Conservation (phyloP, 2,329 filamentous ascomycete genomes). For the Diaporthe helianthi region DNA sequence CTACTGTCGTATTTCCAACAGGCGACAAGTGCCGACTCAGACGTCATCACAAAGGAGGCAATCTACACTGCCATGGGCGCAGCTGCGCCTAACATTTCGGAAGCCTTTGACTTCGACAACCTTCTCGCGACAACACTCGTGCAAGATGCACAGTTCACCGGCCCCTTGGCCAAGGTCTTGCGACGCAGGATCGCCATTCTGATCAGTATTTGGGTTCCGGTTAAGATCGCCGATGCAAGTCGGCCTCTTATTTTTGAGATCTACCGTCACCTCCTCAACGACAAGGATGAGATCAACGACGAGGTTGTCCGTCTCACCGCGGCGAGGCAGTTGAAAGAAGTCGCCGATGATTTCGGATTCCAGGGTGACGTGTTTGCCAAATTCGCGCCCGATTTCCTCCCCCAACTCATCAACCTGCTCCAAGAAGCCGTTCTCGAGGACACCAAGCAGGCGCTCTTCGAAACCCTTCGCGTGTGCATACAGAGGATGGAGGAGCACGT, state of each 20-base stretch:
- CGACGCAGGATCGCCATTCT: slow-evolving; percentile 88
- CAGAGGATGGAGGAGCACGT: slow-evolving; percentile 80
- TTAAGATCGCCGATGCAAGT: slow-evolving; percentile 74
- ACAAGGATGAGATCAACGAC: slow-evolving; percentile 81
- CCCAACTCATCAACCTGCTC: slow-evolving; percentile 77
- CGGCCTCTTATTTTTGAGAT: slow-evolving; percentile 84
- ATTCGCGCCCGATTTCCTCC: slow-evolving; percentile 76
- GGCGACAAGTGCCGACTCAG: slow-evolving; percentile 69
- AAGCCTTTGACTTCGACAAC: slow-evolving; percentile 81
- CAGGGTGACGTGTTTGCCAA: slow-evolving; percentile 75
- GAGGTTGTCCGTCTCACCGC: slow-evolving; percentile 91
- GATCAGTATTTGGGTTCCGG: slow-evolving; percentile 86
- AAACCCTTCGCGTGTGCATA: slow-evolving; percentile 83
- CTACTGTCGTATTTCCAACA: slow-evolving; percentile 83
- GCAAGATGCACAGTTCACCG: slow-evolving; percentile 74
- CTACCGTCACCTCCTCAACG: slow-evolving; percentile 84
- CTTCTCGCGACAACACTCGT: slow-evolving; percentile 80
- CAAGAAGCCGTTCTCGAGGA: slow-evolving; percentile 82
- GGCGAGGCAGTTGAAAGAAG: slow-evolving; percentile 79
- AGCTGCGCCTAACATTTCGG: slow-evolving; percentile 76
- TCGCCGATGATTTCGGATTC: slow-evolving; percentile 88
- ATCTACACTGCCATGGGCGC: slow-evolving; percentile 93
- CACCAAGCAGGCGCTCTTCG: slow-evolving; percentile 87
- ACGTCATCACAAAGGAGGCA: slow-evolving; percentile 88
- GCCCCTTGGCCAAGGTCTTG: slow-evolving; percentile 76